phyloP scores from a whole-genome alignment of 345 rosid genomes.

The Pistacia vera region DNA sequence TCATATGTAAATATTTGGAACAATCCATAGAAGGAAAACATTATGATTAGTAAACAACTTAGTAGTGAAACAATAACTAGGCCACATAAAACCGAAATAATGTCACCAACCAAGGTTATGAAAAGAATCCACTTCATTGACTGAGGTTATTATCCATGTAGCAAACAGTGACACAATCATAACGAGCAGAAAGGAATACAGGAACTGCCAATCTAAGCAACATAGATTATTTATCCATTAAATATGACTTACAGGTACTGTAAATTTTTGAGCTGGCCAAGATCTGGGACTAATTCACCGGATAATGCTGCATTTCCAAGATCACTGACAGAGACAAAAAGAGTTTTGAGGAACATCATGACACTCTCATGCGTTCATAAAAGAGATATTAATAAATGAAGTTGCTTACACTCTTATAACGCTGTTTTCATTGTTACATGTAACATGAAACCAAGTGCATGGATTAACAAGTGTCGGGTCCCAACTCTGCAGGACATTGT shows the following conservation, averaged over 20 bases:
- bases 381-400: neutral
- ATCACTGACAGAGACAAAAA: constrained; percentile 28
- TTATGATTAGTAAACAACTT: neutral
- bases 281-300: constrained; percentile 40
- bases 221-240: neutral
- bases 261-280: constrained; percentile 46
- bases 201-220: neutral
- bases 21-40: neutral
- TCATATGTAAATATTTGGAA: neutral
- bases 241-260: constrained; percentile 40
- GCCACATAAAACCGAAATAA: neutral
- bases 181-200: neutral
- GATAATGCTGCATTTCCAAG: constrained; percentile 49
- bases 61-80: neutral
- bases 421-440: constrained; percentile 44
- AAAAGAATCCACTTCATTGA: neutral
- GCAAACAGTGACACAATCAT: neutral
- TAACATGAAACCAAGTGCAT: constrained; percentile 51
- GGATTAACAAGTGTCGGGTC: constrained; percentile 39
- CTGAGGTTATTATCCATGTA: neutral
- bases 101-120: neutral
- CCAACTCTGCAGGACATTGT: constrained; percentile 44
- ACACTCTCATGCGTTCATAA: neutral
- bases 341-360: neutral
- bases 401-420: constrained; percentile 43